Base-by-base conservation (phyloP, 306 rosid species). In the Hylodesmum podocarpum region DNA sequence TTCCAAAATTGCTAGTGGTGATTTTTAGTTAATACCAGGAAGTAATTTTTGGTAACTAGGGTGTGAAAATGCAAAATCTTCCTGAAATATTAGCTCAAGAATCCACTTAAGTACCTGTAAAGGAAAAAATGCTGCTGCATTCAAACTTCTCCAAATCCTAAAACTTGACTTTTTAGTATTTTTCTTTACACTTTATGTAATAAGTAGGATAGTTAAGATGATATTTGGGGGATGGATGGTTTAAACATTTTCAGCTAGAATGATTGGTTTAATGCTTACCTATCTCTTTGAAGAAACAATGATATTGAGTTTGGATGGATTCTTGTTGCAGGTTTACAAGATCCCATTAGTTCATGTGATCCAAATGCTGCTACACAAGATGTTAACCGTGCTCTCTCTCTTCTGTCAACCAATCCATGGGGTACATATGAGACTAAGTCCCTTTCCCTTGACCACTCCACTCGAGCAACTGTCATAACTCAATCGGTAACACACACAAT, bases 351-450 rank as follows among this genome's bases (percentile, higher is more conserved):
- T 37, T 74, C 85, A 15, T 76, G 83, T 24, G 82, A 78, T 61
- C 50, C 77, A 70, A 74, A 80, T 78, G 78, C 87, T 78, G 78
- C 87, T 8, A 19, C 85, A 8, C 96, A 81, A 73, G 86, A 83
- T 80, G 76, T 88, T 78, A 83, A 84, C 53, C 85, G 87, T 91
- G 97, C 98, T 94, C 98, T 87, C 98, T 94, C 98, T 94, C 98
- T 94, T 94, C 98, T 94, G 98, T 94, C 98, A 94, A 88, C 89
- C 24, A 82, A 85, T 77, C 84, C 94, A 25, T 87, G 91, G 93
- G 81, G 47, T 85, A 58, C 90, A 21, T 79, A 62, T 4, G 90
- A 86, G 40, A 29, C 89, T 1, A 88, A 88, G 72, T 49, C 82
- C 33, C 76, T 63, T 65, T 64, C 86, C 6, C 81, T 66, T 19